Percentiles rank a stretch among this genome's conserved stretches.
These are phyloP conservation scores for Trichoderma hamatum DNA, from an alignment of 2,329 filamentous ascomycete genomes.

Conservation along the genomic window DNA sequence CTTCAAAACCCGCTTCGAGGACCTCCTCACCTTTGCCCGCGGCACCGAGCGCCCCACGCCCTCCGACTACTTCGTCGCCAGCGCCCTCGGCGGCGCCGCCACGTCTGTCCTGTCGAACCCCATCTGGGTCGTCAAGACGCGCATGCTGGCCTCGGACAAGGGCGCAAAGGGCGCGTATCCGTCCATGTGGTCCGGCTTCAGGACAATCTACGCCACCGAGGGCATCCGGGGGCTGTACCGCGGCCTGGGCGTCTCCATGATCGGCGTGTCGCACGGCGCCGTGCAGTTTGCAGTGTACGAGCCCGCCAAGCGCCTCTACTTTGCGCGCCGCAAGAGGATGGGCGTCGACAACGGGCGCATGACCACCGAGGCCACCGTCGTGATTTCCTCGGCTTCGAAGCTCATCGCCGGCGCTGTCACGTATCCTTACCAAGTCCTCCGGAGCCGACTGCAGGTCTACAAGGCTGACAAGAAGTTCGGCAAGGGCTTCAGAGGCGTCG, in stretches of 20 bases:
- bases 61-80: constrained; percentile 79
- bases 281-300: constrained; percentile 98
- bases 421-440: constrained; percentile 92
- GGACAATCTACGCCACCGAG: constrained; percentile 68
- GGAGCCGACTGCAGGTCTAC: constrained; percentile 87
- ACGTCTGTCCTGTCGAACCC: constrained; percentile 89
- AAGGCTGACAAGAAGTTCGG: constrained; percentile 75
- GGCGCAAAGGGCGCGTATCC: constrained; percentile 77
- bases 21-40: constrained; percentile 42
- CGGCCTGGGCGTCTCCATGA: constrained; percentile 77
- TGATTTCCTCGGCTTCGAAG: constrained; percentile 79
- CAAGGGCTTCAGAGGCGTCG: constrained; percentile 70
- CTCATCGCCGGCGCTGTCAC: constrained; percentile 86
- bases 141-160: constrained; percentile 87
- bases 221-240: constrained; percentile 83
- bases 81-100: constrained; percentile 68
- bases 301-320: constrained; percentile 60
- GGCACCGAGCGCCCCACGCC: constrained; percentile 43
- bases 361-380: constrained; percentile 75
- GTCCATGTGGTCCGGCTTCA: constrained; percentile 71
- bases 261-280: constrained; percentile 89
- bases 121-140: constrained; percentile 97
- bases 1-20: constrained; percentile 63
- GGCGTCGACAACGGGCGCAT: constrained; percentile 44
- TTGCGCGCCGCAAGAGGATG: constrained; percentile 46